Evolutionary conservation across 2,329 filamentous ascomycete genomes (phyloP), one percentile per base, ranked within the genome.

Genomic region (Alternaria longipes): DNA sequence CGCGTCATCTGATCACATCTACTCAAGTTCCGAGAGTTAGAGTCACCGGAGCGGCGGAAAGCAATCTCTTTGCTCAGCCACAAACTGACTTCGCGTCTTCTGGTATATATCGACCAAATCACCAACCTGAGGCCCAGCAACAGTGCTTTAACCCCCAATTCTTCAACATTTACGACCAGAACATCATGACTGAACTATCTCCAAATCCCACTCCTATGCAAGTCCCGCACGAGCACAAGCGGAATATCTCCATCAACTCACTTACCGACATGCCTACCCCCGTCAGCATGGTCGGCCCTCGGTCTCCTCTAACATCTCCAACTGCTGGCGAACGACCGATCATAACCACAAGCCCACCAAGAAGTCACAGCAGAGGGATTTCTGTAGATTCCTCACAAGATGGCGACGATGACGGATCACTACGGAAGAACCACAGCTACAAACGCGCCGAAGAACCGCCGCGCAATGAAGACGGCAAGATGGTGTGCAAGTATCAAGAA

Each of bases 381-480:
- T 78, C 76, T 26, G 71, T 75, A 32, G 72, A 73, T 12, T 73
- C 72, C n/a, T 76, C 74, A 16, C 66, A 70, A 59, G 70, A 73
- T 53, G 72, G 63, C 24, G 73, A 76, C 28, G 71, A 76, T 16
- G 66, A 69, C 59, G 67, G 68, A 52, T 74, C 74, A 11, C 71
- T 74, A 44, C 75, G 74, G 52, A 75, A 74, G 62, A 78, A 79
- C 56, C 69, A 78, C 66, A 70, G 75, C 26, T 79, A 76, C 66
- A 81, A 81, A 61, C 78, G 79, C 34, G 63, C 72, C 51, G 78
- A 79, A 61, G 85, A 87, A 70, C 86, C 86, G 11, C 85, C 85
- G 46, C 83, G 83, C 78, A 93, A 93, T 67, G 76, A 82, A 1
- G 85, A 91, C 24, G 91, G 91, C n/a, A 90, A 92, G 73, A 95